Conservation (phyloP, 371 early-diverging fungal species). For the Zancudomyces culisetae region DNA sequence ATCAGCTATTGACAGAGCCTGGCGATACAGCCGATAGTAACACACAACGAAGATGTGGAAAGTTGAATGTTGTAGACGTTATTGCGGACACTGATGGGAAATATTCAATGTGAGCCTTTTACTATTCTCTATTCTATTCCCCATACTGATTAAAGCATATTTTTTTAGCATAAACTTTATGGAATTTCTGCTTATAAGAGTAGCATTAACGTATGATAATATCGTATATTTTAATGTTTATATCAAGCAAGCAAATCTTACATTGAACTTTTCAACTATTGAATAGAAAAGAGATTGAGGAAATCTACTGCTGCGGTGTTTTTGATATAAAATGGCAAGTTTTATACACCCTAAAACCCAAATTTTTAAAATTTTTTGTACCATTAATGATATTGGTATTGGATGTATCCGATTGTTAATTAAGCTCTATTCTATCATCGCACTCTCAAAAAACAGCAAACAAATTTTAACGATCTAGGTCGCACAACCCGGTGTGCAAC, state of each 20-base stretch:
- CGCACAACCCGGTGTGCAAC: not conserved
- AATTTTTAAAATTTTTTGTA: not conserved
- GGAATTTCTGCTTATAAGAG: no score
- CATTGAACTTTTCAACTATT: no score
- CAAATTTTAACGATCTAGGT: constrained; percentile 1
- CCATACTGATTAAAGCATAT: not conserved
- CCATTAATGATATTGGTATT: not conserved
- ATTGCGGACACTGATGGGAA: not conserved
- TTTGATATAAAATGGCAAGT: constrained; percentile 18
- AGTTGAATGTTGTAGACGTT: not conserved
- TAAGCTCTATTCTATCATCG: no score
- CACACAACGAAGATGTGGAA: not conserved
- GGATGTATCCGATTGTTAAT: no score
- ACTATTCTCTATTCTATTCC: not conserved
- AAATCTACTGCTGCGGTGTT: constrained; percentile 14
- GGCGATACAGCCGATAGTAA: not conserved
- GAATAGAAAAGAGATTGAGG: constrained; percentile 8
- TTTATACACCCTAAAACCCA: not conserved
- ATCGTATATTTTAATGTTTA: no score
- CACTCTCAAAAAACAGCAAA: no score
- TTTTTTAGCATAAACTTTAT: not conserved
- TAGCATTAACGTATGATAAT: no score
- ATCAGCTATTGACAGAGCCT: constrained; percentile 6
- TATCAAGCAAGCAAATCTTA: no score
- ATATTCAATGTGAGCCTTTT: not conserved